Conservation (phyloP, 1,284 basidiomycete species). For the Ceratobasidium sp. region DNA sequence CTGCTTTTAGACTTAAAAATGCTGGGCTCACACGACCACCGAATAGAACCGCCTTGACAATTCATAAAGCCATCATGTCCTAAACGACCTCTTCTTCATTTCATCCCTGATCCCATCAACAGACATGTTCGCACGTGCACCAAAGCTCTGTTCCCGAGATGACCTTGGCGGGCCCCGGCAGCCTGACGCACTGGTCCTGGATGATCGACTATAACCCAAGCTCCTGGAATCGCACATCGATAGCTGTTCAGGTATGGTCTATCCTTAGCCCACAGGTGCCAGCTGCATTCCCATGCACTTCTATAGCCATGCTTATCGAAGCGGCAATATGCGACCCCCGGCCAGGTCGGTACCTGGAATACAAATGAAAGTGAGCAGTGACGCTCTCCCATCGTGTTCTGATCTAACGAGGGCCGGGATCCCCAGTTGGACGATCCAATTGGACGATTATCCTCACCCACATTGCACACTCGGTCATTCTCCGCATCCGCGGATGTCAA, state of each 20-base stretch:
- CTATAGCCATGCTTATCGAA: not conserved
- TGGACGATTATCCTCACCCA: not conserved
- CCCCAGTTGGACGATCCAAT: too few relatives aligned
- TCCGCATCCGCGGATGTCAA: slow-evolving; percentile 8
- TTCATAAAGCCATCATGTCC: not conserved
- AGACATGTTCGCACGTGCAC: too few relatives aligned
- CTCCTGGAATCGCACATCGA: not conserved
- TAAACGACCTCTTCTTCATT: not conserved
- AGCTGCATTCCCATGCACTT: not conserved
- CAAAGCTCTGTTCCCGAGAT: not conserved
- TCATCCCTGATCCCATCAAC: not conserved
- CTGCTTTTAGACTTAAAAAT: not conserved
- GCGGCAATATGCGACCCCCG: slow-evolving; percentile 5
- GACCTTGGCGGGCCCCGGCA: not conserved
- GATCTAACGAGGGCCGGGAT: slow-evolving; percentile 1
- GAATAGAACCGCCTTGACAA: not conserved
- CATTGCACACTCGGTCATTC: not conserved
- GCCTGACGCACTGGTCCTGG: not conserved
- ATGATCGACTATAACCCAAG: not conserved
- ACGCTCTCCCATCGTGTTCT: slow-evolving; percentile 8
- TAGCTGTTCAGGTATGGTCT: not conserved
- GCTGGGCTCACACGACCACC: not conserved
- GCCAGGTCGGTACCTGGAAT: not conserved
- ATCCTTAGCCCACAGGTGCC: not conserved
- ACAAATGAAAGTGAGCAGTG: not conserved